These are phyloP conservation scores for Mucor ambiguus DNA, from an alignment of 371 early-diverging fungal species.

Conservation along the genomic window DNA sequence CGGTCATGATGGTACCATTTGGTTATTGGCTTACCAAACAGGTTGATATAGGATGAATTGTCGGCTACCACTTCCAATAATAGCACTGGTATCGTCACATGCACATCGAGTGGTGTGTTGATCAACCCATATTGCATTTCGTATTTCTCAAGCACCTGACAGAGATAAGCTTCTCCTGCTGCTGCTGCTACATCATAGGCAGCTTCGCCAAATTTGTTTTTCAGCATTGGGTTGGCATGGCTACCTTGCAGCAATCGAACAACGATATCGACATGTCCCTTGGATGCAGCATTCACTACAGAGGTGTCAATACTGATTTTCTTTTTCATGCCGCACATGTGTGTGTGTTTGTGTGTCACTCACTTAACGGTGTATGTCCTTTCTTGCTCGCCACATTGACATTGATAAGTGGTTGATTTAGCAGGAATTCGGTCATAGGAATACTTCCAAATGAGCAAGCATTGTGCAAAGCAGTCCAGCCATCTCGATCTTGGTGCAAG, in stretches of 20 bases:
- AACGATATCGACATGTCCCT: conserved; percentile 59
- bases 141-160: conserved; percentile 58
- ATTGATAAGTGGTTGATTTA: conserved; percentile 43
- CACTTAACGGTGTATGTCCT: conserved; percentile 76
- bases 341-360: background rate
- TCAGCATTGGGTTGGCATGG: conserved; percentile 56
- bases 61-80: conserved; percentile 37
- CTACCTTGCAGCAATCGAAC: conserved; percentile 52
- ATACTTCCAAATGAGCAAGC: conserved; percentile 58
- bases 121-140: conserved; percentile 25
- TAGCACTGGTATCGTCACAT: conserved; percentile 55
- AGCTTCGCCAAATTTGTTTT: conserved; percentile 64
- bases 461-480: conserved; percentile 83
- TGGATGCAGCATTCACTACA: conserved; percentile 70
- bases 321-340: conserved; percentile 3
- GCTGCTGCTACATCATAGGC: conserved; percentile 78
- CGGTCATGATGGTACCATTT: conserved; percentile 23
- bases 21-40: conserved; percentile 8
- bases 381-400: conserved; percentile 54
- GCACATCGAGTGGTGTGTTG: conserved; percentile 21
- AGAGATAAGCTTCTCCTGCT: conserved; percentile 55
- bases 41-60: background rate
- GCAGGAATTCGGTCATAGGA: conserved; percentile 49
- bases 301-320: background rate
- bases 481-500: conserved; percentile 62